phyloP scores from a whole-genome alignment of 768 basidiomycete genomes.

The Lactarius indigo region DNA sequence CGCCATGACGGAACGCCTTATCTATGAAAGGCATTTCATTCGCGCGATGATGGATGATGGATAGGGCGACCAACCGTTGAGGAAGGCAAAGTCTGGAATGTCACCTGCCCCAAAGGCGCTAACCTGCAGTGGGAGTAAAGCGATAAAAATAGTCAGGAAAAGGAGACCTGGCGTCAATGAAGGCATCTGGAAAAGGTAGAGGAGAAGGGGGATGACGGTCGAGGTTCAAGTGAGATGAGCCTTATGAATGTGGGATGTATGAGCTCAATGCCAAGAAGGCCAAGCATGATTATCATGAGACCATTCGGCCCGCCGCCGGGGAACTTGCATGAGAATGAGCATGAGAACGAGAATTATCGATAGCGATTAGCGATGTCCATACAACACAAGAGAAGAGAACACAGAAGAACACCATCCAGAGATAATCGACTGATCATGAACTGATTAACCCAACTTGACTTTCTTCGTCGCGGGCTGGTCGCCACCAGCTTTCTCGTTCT shows the following conservation, averaged over 20 bases:
- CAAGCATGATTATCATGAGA: neutral
- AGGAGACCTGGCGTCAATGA: constrained; percentile 28
- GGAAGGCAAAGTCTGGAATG: constrained; percentile 68
- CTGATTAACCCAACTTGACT: constrained; percentile 50
- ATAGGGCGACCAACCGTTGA: constrained; percentile 43
- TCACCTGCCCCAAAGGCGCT: constrained; percentile 63
- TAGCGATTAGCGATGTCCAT: neutral
- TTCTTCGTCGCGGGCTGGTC: constrained; percentile 61
- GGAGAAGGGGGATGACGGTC: neutral
- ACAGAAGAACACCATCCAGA: neutral
- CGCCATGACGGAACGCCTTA: constrained; percentile 74
- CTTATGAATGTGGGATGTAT: neutral
- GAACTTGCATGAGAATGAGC: neutral
- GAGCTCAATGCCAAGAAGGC: constrained; percentile 3
- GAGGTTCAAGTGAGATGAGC: neutral
- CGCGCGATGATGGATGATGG: constrained; percentile 1
- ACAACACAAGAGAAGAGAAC: neutral
- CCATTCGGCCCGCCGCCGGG: neutral
- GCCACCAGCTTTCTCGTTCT: constrained; percentile 58
- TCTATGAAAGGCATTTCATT: constrained; percentile 34
- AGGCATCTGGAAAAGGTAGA: constrained; percentile 14
- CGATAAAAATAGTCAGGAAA: constrained; percentile 29
- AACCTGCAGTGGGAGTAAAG: constrained; percentile 43
- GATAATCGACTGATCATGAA: neutral
- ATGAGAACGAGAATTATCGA: neutral